Conservation (phyloP, 208 protist genomes). For the Leishmania lainsoni region DNA sequence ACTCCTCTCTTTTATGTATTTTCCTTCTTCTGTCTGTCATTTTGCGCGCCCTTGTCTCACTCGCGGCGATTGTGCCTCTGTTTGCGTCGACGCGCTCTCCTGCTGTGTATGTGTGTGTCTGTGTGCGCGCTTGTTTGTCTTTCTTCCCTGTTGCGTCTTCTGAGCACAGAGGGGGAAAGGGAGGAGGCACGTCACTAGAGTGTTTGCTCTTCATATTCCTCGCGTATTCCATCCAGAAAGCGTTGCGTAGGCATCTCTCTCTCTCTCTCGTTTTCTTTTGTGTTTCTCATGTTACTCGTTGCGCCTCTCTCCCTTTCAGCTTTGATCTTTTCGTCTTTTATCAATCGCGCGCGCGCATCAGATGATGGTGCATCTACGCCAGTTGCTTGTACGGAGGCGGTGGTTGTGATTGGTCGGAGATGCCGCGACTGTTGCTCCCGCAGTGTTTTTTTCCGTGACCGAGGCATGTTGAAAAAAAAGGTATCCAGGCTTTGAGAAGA, state of each 20-base stretch:
- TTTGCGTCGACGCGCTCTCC: too few relatives aligned
- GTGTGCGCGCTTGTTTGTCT: not conserved
- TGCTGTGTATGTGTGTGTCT: not conserved
- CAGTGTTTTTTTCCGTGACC: not conserved
- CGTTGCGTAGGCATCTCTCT: not conserved
- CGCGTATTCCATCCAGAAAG: too few relatives aligned
- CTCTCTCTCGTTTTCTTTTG: slow-evolving; percentile 1
- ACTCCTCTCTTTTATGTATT: not conserved
- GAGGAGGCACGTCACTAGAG: not conserved
- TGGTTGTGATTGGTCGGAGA: not conserved
- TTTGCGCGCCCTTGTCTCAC: too few relatives aligned
- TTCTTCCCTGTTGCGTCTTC: not conserved
- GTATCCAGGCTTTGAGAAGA: not conserved
- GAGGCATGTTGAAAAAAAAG: not conserved
- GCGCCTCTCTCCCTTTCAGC: not conserved
- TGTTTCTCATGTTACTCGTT: not conserved
- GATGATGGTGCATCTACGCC: not conserved
- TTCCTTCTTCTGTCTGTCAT: not conserved
- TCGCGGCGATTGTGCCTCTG: too few relatives aligned
- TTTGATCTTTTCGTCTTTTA: too few relatives aligned
- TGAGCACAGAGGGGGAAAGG: not conserved
- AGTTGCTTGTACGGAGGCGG: not conserved
- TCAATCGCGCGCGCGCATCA: too few relatives aligned
- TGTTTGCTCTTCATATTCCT: not conserved
- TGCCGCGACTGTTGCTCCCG: not conserved